Conservation (phyloP, 805 yeast genomes). For the Diddensiella transvaalensis region DNA sequence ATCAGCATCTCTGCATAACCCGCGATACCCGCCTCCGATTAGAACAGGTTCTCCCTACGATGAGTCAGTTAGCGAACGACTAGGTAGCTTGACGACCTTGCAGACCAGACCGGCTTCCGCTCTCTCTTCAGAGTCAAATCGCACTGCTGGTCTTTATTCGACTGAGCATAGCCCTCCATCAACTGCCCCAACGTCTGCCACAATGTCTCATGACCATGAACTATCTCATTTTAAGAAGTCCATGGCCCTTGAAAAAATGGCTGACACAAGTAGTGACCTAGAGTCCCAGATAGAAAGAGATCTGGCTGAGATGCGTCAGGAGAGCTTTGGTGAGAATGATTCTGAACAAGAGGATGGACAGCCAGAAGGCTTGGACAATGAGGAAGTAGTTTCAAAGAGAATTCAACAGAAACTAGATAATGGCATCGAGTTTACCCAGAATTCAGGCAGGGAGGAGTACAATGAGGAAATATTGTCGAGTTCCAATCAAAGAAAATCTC, state of each 20-base stretch:
- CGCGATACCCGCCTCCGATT: constrained; percentile 5
- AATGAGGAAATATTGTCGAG: neutral
- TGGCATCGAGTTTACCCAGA: constrained; percentile 1
- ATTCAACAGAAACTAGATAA: neutral
- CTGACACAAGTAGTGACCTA: neutral
- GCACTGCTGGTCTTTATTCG: neutral
- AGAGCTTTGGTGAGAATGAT: neutral
- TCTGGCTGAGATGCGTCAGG: neutral
- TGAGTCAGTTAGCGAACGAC: neutral
- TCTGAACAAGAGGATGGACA: neutral
- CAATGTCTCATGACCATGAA: neutral
- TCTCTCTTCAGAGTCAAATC: neutral
- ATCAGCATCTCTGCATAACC: neutral
- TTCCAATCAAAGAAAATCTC: neutral
- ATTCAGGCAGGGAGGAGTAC: neutral
- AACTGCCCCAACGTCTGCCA: constrained; percentile 1
- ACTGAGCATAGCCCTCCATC: neutral
- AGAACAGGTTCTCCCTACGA: neutral
- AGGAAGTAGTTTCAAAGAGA: neutral
- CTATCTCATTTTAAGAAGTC: neutral
- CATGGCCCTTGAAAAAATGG: neutral
- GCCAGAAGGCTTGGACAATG: neutral
- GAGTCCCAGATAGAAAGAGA: neutral
- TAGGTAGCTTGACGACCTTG: neutral
- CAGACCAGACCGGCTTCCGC: neutral